phyloP scores from a whole-genome alignment of 768 basidiomycete species.

The Termitomyces sp. region DNA sequence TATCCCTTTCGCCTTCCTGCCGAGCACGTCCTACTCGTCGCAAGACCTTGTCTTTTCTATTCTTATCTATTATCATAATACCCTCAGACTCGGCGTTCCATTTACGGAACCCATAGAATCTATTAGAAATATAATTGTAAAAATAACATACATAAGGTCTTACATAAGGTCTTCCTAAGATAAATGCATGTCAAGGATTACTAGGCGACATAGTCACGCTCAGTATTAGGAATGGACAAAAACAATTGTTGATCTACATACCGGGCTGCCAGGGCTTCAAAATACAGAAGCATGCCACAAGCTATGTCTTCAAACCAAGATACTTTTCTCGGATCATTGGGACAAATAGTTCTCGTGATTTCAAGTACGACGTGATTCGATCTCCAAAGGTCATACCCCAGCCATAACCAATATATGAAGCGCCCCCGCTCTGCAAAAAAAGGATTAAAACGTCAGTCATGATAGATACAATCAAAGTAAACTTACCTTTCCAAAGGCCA shows the following conservation, averaged over 20 bases:
- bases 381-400: slow-evolving; percentile 47
- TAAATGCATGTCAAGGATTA: too few species aligned
- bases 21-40: too few species aligned
- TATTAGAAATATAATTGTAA: too few species aligned
- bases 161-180: too few species aligned
- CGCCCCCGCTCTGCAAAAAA: slow-evolving; percentile 34
- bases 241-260: neutral
- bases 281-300: neutral
- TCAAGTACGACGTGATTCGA: slow-evolving; percentile 36
- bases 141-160: too few species aligned
- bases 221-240: neutral
- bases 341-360: slow-evolving; percentile 32
- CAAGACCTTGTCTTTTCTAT: too few species aligned
- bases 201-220: too few species aligned
- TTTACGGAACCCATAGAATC: too few species aligned
- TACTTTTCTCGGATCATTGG: slow-evolving; percentile 10
- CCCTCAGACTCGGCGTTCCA: too few species aligned
- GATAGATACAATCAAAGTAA: neutral
- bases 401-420: slow-evolving; percentile 37
- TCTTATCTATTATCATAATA: too few species aligned
- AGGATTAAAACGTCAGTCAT: slow-evolving; percentile 4
- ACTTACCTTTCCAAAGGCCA: slow-evolving; percentile 56
- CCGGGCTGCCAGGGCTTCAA: neutral
- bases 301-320: slow-evolving; percentile 6
- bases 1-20: too few species aligned